Conservation (phyloP, 768 basidiomycete genomes). For the Leccinum barrowsii region DNA sequence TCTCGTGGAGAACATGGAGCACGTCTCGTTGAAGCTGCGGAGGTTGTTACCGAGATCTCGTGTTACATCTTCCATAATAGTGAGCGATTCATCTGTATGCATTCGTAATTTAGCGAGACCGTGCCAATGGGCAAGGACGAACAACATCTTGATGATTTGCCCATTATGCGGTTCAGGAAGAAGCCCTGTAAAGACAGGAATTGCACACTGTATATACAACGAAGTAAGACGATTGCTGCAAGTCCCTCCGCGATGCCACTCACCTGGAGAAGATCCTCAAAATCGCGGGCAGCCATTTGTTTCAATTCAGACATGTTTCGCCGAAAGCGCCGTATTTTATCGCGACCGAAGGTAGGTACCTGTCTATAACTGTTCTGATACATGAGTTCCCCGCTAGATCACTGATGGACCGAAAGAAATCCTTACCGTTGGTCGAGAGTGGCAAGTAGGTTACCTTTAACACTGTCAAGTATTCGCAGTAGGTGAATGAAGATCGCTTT, state of each 20-base stretch:
- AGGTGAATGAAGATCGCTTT: not conserved
- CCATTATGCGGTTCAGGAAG: not conserved
- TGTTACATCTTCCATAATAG: not conserved
- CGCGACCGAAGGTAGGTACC: not conserved
- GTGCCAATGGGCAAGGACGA: not conserved
- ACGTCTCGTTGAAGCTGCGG: fast-evolving
- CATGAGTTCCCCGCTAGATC: no score
- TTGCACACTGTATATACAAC: not conserved
- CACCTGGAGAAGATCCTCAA: not conserved
- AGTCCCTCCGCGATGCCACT: not conserved
- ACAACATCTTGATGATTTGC: not conserved
- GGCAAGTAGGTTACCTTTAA: no score
- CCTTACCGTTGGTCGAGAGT: no score
- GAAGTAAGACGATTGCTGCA: not conserved
- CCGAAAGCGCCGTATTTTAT: not conserved
- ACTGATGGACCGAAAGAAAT: no score
- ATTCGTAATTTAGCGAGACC: not conserved
- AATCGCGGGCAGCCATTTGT: not conserved
- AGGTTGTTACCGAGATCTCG: not conserved
- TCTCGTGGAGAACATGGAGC: no score
- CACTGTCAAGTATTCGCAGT: not conserved
- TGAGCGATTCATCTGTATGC: not conserved
- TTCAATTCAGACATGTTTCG: not conserved
- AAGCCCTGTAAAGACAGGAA: not conserved
- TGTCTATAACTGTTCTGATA: not conserved